Base-by-base conservation (phyloP, 139 green algal species). In the Diplosphaera chodatii region DNA sequence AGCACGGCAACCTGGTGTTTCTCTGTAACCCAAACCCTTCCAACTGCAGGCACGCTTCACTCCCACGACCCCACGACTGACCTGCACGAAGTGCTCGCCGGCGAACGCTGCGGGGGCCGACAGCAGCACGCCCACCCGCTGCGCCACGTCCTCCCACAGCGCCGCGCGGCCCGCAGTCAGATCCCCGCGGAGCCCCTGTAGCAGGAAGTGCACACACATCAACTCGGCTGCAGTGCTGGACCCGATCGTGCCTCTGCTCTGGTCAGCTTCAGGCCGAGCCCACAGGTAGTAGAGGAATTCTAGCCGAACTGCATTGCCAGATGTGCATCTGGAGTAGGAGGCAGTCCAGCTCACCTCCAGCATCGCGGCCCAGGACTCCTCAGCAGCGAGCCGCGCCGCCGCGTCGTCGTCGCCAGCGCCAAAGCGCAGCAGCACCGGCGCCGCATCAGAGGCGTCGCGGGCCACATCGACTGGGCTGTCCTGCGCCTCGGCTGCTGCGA, bases 21-120 rank as follows among this genome's bases (percentile, higher is more conserved):
- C 37, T 21, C 37, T 48, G 10, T 21, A 48, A 13, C 37, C 13
- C 37, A 48, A 48, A 48, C 37, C n/a, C n/a, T n/a, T n/a, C n/a
- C n/a, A n/a, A n/a, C n/a, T n/a, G n/a, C n/a, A n/a, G n/a, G n/a
- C n/a, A n/a, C n/a, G n/a, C n/a, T n/a, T n/a, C n/a, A n/a, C n/a
- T n/a, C n/a, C n/a, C n/a, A n/a, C n/a, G n/a, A n/a, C n/a, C n/a
- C n/a, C n/a, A n/a, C n/a, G n/a, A n/a, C n/a, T n/a, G n/a, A 76
- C 75, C 69, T 76, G 75, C 69, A 86, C 64, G 69, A 87, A 87
- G 73, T 87, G 79, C 40, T 87, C 76, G 8, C 82, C 78, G 48
- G 83, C 67, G 68, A 87, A 82, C 8, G 82, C 78, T 21, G 75
- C 76, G 25, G 78, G 82, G 5, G 65, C 71, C 16, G 62, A 66